Conservation (phyloP, 306 rosid genomes). For the Pueraria montana region DNA sequence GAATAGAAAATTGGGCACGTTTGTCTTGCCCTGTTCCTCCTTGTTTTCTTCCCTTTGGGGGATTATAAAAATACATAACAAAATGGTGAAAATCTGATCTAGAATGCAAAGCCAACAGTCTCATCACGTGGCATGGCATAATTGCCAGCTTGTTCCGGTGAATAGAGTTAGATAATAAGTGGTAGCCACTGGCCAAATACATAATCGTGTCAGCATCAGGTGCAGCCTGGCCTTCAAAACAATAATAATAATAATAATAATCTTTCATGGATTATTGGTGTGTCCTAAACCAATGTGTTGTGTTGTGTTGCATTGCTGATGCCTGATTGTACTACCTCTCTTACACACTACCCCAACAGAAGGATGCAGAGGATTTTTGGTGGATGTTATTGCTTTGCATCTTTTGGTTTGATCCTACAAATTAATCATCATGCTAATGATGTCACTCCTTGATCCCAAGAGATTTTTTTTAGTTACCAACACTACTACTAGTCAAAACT, state of each 20-base stretch:
- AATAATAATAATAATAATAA: not conserved
- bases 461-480: slow-evolving; percentile 33
- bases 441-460: not conserved
- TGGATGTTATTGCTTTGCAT: not conserved
- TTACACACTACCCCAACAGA: too few species aligned
- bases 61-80: slow-evolving; percentile 1
- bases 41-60: slow-evolving; percentile 10
- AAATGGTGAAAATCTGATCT: slow-evolving; percentile 39
- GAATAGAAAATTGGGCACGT: slow-evolving; percentile 39
- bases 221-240: slow-evolving; percentile 38
- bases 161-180: slow-evolving; percentile 35
- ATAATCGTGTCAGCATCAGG: slow-evolving; percentile 45
- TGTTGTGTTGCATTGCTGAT: not conserved
- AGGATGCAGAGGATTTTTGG: not conserved
- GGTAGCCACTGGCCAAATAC: not conserved
- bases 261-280: slow-evolving; percentile 23
- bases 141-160: slow-evolving; percentile 55
- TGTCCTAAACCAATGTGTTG: slow-evolving; percentile 29
- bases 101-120: slow-evolving; percentile 5
- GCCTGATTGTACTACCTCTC: slow-evolving; percentile 10
- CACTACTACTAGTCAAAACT: slow-evolving; percentile 32
- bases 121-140: slow-evolving; percentile 53
- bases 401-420: slow-evolving; percentile 1
- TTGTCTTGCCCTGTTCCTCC: slow-evolving; percentile 23
- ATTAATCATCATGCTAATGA: slow-evolving; percentile 33